These are phyloP conservation scores for Puccinia coronata DNA, from an alignment of 1,284 basidiomycete genomes.

Conservation along the genomic window DNA sequence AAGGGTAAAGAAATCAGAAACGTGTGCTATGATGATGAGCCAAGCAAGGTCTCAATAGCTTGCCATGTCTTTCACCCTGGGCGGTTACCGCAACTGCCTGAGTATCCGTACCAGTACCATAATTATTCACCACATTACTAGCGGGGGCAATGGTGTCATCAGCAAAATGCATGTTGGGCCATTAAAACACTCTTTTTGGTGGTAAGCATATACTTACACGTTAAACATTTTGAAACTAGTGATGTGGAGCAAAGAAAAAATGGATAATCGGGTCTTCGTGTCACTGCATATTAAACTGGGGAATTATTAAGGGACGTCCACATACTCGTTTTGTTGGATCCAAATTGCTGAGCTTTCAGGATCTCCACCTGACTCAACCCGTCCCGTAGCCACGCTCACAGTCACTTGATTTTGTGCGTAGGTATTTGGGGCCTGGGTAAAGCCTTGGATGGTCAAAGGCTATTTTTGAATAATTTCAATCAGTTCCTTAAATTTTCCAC, in stretches of 20 bases:
- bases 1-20: neutral
- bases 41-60: neutral
- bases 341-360: conserved; percentile 32
- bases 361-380: conserved; percentile 26
- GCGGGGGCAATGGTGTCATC: neutral
- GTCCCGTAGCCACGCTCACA: conserved; percentile 20
- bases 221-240: conserved; percentile 34
- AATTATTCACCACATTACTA: conserved; percentile 41
- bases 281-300: neutral
- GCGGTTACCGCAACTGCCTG: conserved; percentile 42
- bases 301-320: neutral
- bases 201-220: neutral
- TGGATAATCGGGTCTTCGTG: neutral
- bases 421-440: neutral
- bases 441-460: conserved; percentile 38
- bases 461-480: neutral
- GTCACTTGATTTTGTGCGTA: conserved; percentile 31
- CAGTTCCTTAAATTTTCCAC: neutral
- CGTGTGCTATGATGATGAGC: neutral
- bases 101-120: conserved; percentile 44
- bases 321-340: conserved; percentile 21
- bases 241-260: neutral
- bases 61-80: conserved; percentile 37
- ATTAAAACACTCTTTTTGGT: neutral
- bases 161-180: neutral